Percentiles rank a stretch among this genome's conserved stretches.
phyloP scores from a whole-genome alignment of 1,284 basidiomycete species.

The Golubevia pallescens region DNA sequence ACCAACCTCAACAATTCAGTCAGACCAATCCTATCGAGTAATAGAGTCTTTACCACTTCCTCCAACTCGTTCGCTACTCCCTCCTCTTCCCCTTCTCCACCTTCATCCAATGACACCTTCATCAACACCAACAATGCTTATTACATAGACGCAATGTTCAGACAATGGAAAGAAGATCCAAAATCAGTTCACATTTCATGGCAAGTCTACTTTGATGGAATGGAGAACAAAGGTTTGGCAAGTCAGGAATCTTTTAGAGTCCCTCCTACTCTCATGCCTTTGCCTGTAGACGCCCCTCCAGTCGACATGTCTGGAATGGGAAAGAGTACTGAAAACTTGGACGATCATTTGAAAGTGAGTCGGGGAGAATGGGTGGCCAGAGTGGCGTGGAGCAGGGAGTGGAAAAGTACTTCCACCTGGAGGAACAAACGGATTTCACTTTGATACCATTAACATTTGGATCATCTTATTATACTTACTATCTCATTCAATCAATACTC shows the following conservation, averaged over 20 bases:
- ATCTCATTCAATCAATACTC: neutral
- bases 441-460: too few relatives aligned
- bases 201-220: conserved; percentile 59
- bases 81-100: conserved; percentile 10
- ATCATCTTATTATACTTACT: neutral
- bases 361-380: too few relatives aligned
- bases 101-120: conserved; percentile 48
- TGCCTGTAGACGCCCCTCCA: conserved; percentile 49
- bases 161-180: conserved; percentile 60
- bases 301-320: conserved; percentile 36
- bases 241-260: conserved; percentile 49
- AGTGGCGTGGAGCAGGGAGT: too few relatives aligned
- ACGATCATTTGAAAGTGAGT: conserved; percentile 54
- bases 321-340: conserved; percentile 31
- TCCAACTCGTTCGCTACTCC: neutral
- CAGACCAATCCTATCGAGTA: neutral
- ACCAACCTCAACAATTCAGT: neutral
- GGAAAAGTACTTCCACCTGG: too few relatives aligned
- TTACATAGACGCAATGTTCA: conserved; percentile 62
- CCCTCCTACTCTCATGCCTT: conserved; percentile 48
- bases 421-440: too few relatives aligned
- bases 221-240: conserved; percentile 45
- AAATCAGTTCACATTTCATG: conserved; percentile 53
- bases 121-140: conserved; percentile 57
- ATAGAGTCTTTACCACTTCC: neutral